These are phyloP conservation scores for Citrus sp. DNA, from an alignment of 345 rosid species.

Conservation along the genomic window DNA sequence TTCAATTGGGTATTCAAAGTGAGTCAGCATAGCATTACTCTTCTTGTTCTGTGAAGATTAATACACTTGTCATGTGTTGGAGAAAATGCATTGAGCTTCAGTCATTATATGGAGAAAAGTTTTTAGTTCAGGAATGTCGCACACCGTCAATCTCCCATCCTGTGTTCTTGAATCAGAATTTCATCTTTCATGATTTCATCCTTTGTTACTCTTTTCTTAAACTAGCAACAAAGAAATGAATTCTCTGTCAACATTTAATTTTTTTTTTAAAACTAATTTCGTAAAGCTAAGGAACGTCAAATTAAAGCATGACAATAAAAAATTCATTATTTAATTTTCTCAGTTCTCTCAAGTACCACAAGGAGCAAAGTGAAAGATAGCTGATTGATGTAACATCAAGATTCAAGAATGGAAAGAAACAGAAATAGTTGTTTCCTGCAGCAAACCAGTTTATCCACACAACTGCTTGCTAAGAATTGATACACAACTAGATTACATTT, in stretches of 20 bases:
- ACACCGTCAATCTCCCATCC: background rate
- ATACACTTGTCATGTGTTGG: background rate
- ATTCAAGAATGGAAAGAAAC: background rate
- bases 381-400: background rate
- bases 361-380: background rate
- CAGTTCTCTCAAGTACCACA: background rate
- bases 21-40: too few relatives aligned
- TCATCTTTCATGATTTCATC: background rate
- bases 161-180: background rate
- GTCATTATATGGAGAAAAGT: background rate
- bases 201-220: too few relatives aligned
- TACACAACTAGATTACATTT: background rate
- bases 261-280: too few relatives aligned
- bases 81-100: background rate
- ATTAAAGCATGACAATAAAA: too few relatives aligned
- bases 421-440: background rate
- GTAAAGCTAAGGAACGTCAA: too few relatives aligned
- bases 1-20: too few relatives aligned
- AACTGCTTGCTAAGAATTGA: slow-evolving; percentile 6
- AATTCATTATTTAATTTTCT: too few relatives aligned
- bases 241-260: too few relatives aligned
- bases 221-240: too few relatives aligned
- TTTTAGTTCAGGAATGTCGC: background rate
- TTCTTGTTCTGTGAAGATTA: background rate
- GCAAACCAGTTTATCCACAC: slow-evolving; percentile 11